Base-by-base conservation (phyloP, 129 eudicot species). In the Helianthus tuberosus region DNA sequence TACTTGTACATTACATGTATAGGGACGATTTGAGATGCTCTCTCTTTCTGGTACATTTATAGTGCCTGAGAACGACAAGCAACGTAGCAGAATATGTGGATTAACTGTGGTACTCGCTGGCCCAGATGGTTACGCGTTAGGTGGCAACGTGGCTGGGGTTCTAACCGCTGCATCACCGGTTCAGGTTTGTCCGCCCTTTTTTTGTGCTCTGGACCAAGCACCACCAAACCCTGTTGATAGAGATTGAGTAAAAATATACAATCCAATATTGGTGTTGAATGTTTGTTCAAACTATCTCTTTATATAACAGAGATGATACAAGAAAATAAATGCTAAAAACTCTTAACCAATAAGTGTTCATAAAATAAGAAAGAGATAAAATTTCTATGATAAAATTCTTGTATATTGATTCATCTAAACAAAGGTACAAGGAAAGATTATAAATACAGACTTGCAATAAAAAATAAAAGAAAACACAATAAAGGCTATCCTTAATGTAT, bases 71-170 rank as follows among this genome's bases (percentile, higher is more conserved):
- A 60, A 12, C 62, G 87, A 69, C 11, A 75, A 82, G n/a, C 85
- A 68, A 43, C 75, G 72, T 11, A 82, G 85, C 36, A 66, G 84
- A 71, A 67, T 69, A 0, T 79, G 87, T 39, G 85, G 87, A 35
- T 71, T 87, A 64, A 89, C 84, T 55, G 91, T 84, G 46, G 72
- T 85, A 1, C 80, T 91, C 38, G 82, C 96, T 38, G 91, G 87
- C 8, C 87, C 90, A 6, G 84, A 91, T 66, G 96, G 96, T 7
- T 32, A 79, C 67, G 86, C 83, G 9, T 79, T 91, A 65, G 96
- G 96, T 5, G 97, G 97, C 59, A 84, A 84, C 3, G 96, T 91
- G 54, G 90, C 89, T 44, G 97, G 97, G 29, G 79, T 83, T 9
- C 64, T 91, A 52, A 81, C 68, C 52, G 96, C 97, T 0, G 96